Base-by-base conservation (phyloP, 495 filamentous ascomycete genomes). In the Penicillium desertorum region DNA sequence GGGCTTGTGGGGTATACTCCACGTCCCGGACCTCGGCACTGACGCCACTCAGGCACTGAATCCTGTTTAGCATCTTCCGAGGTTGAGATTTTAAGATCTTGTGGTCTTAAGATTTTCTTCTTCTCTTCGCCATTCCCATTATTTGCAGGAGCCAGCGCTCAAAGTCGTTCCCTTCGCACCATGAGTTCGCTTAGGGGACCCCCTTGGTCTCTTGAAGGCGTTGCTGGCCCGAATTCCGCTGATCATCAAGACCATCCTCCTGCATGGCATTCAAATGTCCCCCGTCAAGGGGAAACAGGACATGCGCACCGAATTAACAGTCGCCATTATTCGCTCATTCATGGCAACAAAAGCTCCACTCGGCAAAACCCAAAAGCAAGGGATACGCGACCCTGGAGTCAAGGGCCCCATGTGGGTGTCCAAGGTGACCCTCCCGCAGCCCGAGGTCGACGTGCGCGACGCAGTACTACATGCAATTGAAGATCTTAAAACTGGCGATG, bases 351-450 rank as follows among this genome's bases (percentile, higher is more conserved):
- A 60, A 0, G 25, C 60, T 11, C 72, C 85, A 9, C 69, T 96
- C 22, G 74, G 82, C 36, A 80, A 84, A 54, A 71, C 79, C 36
- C 93, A 98, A 67, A 74, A 73, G n/a, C 61, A 80, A 32, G 80
- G 83, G 5, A 65, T 80, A 43, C 80, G 76, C 48, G 88, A 88
- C 30, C 83, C 83, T 0, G 84, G 83, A 7, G 76, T 95, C 63
- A 90, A 91, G 64, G 90, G 89, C 4, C 81, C 79, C 30, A 84
- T 94, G 63, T 96, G 92, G 92, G 76, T 96, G 34, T 85, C 82
- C 51, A 88, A 84, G 43, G 82, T 86, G 34, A 79, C 75, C 0
- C 70, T 90, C 23, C 79, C 84, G 0, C 68, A 63, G 25, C 84
- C 83, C 14, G 83, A 83, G 54, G 68, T 78, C 29, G 79, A 85